phyloP scores from a whole-genome alignment of 805 yeast species.

The Torulaspora indica region DNA sequence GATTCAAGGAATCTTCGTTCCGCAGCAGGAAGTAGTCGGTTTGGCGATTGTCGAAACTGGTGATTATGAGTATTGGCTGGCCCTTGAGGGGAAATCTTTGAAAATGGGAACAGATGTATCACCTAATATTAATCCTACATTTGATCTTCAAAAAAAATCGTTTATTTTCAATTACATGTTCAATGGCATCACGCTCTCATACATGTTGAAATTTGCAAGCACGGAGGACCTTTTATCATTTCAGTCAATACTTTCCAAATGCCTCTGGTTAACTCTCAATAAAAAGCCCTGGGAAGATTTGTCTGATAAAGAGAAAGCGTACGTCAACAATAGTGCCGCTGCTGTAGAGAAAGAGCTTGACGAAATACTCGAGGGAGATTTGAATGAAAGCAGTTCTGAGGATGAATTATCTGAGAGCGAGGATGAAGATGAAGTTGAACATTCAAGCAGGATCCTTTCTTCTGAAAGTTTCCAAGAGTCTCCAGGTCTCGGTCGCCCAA shows the following conservation, averaged over 20 bases:
- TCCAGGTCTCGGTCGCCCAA: constrained; percentile 15
- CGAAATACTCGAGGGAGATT: constrained; percentile 28
- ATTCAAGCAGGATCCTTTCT: constrained; percentile 21
- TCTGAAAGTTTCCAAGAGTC: constrained; percentile 21
- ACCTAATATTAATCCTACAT: constrained; percentile 58
- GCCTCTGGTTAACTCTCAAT: constrained; percentile 60
- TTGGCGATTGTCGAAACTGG: constrained; percentile 45
- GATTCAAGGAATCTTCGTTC: constrained; percentile 42
- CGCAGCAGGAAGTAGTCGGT: constrained; percentile 36
- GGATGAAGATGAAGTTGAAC: constrained; percentile 39
- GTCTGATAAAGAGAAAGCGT: constrained; percentile 47
- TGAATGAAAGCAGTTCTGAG: constrained; percentile 33
- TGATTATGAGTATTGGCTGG: constrained; percentile 51
- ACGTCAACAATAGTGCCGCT: constrained; percentile 51
- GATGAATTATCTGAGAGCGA: constrained; percentile 36
- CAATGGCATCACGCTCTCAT: constrained; percentile 47
- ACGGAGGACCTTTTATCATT: constrained; percentile 44
- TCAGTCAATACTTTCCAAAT: constrained; percentile 47
- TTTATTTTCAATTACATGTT: constrained; percentile 61
- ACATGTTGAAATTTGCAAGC: constrained; percentile 53
- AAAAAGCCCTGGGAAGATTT: constrained; percentile 45
- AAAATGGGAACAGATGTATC: constrained; percentile 41
- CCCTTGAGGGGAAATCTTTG: constrained; percentile 35
- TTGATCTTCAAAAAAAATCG: constrained; percentile 47
- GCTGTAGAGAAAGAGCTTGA: constrained; percentile 40